A percentile compares a stretch with the other conserved stretches of the same genome.
Evolutionary conservation across 352 stramenopile genomes (phyloP).

Genomic region (Globisporangium takayamanum): DNA sequence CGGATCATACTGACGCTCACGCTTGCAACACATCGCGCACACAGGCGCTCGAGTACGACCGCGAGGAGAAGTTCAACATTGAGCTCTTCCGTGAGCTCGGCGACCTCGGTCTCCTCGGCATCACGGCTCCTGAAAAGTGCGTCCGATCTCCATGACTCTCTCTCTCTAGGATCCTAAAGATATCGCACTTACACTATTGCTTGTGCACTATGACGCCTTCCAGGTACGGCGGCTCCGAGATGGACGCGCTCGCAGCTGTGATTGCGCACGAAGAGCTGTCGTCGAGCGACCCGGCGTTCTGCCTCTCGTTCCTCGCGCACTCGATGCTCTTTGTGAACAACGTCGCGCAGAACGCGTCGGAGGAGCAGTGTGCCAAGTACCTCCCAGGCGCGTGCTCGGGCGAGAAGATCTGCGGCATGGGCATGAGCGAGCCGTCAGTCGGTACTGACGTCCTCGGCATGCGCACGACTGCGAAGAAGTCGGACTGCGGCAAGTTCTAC

Average conservation of each 20-base stretch:
- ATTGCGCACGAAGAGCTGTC: conserved; percentile 95
- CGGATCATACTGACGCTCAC: not conserved
- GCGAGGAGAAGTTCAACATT: conserved; percentile 97
- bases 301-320: conserved; percentile 94
- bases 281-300: conserved; percentile 97
- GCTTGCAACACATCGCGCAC: not conserved
- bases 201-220: not conserved
- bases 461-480: conserved; percentile 90
- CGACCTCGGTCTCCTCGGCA: conserved; percentile 93
- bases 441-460: conserved; percentile 95
- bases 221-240: conserved; percentile 93
- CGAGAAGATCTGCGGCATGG: conserved; percentile 96
- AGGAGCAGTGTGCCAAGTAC: conserved; percentile 84
- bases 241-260: conserved; percentile 93
- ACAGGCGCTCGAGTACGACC: conserved; percentile 91
- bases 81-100: conserved; percentile 93
- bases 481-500: conserved; percentile 87
- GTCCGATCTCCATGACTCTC: conserved; percentile 4
- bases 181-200: not conserved
- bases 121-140: conserved; percentile 94
- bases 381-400: conserved; percentile 91
- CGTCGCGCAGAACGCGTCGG: conserved; percentile 84
- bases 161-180: not conserved
- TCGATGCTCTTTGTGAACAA: conserved; percentile 95
- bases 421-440: conserved; percentile 97